Conservation (phyloP, 352 stramenopile genomes). For the Phytophthora nicotianae region DNA sequence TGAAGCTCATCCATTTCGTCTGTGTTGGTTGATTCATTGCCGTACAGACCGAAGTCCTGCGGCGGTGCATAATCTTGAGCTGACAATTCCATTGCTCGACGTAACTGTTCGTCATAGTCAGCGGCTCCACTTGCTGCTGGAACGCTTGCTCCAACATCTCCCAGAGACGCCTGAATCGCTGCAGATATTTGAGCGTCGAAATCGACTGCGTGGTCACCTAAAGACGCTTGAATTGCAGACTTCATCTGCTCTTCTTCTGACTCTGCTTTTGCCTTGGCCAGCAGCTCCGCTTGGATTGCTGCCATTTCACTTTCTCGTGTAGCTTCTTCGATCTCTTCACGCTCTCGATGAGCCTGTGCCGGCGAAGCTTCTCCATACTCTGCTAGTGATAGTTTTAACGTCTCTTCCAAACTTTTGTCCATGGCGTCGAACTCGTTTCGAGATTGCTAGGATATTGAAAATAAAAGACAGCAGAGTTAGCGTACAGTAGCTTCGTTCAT, state of each 20-base stretch:
- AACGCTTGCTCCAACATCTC: conserved; percentile 13
- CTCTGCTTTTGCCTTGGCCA: conserved; percentile 68
- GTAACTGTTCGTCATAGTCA: conserved; percentile 71
- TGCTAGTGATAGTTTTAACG: conserved; percentile 63
- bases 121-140: conserved; percentile 5
- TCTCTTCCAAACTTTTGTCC: conserved; percentile 78
- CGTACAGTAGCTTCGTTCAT: not conserved
- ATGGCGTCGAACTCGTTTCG: conserved; percentile 80
- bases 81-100: conserved; percentile 62
- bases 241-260: conserved; percentile 82
- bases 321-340: conserved; percentile 52
- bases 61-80: conserved; percentile 50
- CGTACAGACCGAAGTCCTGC: conserved; percentile 26
- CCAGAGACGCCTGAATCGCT: conserved; percentile 72
- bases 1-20: conserved; percentile 84
- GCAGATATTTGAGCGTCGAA: conserved; percentile 68
- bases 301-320: conserved; percentile 77
- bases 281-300: conserved; percentile 71
- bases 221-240: conserved; percentile 69
- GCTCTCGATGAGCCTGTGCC: conserved; percentile 38
- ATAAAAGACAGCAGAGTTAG: conserved; percentile 8
- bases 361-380: conserved; percentile 39
- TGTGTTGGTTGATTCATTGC: conserved; percentile 29
- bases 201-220: conserved; percentile 26
- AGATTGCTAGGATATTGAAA: conserved; percentile 49